These are phyloP conservation scores for Syzygium malaccense DNA, from an alignment of 441 rosid species.

Conservation along the genomic window DNA sequence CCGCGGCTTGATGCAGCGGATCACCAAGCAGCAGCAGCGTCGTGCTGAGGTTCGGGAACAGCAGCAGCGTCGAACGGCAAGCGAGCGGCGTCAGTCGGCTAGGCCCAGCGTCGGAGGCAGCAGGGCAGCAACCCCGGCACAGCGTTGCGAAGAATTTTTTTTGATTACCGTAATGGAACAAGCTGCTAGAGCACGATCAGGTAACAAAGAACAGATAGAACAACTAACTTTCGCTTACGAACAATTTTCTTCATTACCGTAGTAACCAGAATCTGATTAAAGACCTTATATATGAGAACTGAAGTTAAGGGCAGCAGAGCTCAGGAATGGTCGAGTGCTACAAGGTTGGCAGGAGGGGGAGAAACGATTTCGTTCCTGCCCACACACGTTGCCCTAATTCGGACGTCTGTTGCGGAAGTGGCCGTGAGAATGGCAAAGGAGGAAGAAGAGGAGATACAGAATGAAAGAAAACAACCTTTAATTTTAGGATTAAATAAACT, in stretches of 20 bases:
- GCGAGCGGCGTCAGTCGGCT: too few relatives aligned
- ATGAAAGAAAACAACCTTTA: accelerated
- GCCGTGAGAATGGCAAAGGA: constrained; percentile 24
- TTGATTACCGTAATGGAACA: constrained; percentile 29
- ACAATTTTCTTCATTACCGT: background rate
- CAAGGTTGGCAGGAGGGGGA: constrained; percentile 73
- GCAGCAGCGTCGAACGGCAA: too few relatives aligned
- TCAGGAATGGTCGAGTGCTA: constrained; percentile 43
- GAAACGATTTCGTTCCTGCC: constrained; percentile 74
- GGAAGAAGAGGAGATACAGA: constrained; percentile 42
- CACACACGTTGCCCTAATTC: constrained; percentile 76
- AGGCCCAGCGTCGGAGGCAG: too few relatives aligned
- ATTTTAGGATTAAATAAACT: accelerated
- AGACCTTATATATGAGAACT: background rate
- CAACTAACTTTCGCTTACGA: background rate
- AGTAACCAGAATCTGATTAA: background rate
- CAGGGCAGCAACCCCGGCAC: too few relatives aligned
- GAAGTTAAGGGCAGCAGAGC: constrained; percentile 60
- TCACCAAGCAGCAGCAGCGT: too few relatives aligned
- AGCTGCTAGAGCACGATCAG: constrained; percentile 70
- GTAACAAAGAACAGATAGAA: constrained; percentile 13
- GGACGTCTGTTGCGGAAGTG: constrained; percentile 55
- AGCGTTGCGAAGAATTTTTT: too few relatives aligned
- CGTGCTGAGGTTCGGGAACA: too few relatives aligned
- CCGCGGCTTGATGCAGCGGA: too few relatives aligned